Conservation (phyloP, 495 filamentous ascomycete species). For the Penicillium manginii region DNA sequence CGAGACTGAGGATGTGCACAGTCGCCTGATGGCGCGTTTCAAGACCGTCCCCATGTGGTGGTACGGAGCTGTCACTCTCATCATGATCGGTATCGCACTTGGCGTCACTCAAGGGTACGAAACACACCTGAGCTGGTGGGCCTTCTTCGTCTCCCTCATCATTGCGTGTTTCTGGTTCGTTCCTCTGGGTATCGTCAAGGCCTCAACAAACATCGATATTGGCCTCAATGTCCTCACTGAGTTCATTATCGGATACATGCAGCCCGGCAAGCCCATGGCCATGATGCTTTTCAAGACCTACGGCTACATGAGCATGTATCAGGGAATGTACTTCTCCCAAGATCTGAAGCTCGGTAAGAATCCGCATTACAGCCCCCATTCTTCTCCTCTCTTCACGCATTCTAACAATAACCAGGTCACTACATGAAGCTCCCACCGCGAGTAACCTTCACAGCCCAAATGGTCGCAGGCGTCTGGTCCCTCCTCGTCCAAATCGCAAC, state of each 20-base stretch:
- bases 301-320: conserved; percentile 60
- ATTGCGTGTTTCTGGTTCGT: conserved; percentile 54
- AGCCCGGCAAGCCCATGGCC: conserved; percentile 61
- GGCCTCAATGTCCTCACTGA: conserved; percentile 64
- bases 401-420: conserved; percentile 44
- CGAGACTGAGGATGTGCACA: conserved; percentile 70
- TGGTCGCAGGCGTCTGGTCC: conserved; percentile 58
- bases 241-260: conserved; percentile 68
- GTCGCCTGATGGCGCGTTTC: conserved; percentile 63
- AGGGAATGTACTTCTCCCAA: conserved; percentile 55
- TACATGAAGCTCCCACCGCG: conserved; percentile 70
- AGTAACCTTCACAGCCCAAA: conserved; percentile 61
- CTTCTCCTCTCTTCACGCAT: neutral
- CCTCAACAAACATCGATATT: conserved; percentile 56
- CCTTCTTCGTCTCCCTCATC: conserved; percentile 55
- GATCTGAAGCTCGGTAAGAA: conserved; percentile 54
- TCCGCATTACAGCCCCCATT: neutral
- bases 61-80: conserved; percentile 54
- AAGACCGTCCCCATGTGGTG: conserved; percentile 65
- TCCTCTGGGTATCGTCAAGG: conserved; percentile 57
- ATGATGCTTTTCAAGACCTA: conserved; percentile 71
- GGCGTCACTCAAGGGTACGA: conserved; percentile 55
- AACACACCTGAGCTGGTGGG: conserved; percentile 56
- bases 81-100: conserved; percentile 56
- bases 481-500: conserved; percentile 62